Evolutionary conservation across 495 filamentous ascomycete genomes (phyloP).

Genomic region (Glutinoglossum americanum): DNA sequence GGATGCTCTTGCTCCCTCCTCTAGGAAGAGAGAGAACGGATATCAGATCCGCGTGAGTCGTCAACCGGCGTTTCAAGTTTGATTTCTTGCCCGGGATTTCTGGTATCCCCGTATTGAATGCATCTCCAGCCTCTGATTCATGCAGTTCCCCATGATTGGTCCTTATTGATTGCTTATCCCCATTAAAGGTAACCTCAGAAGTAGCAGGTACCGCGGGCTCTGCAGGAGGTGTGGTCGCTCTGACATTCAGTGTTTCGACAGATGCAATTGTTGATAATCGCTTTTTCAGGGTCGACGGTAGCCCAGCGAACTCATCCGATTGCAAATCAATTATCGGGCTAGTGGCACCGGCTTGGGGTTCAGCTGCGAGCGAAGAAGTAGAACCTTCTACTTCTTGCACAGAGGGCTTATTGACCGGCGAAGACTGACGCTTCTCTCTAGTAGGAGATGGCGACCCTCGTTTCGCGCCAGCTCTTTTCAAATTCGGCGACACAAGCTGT

Average conservation of each 20-base stretch:
- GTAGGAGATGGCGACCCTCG: background rate
- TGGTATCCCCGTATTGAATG: constrained; percentile 9
- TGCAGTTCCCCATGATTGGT: background rate
- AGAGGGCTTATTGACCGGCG: background rate
- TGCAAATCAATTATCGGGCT: background rate
- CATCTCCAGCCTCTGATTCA: constrained; percentile 10
- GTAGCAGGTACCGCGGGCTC: background rate
- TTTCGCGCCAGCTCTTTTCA: constrained; percentile 3
- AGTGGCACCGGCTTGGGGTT: background rate
- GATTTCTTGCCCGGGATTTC: constrained; percentile 13
- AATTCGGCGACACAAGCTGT: background rate
- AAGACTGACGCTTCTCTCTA: background rate
- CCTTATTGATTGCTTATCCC: background rate
- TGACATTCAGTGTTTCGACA: constrained; percentile 30
- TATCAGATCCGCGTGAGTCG: constrained; percentile 82
- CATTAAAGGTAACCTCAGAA: background rate
- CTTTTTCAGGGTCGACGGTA: constrained; percentile 41
- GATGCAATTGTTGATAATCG: constrained; percentile 56
- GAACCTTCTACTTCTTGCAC: background rate
- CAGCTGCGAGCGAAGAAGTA: background rate
- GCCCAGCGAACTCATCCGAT: background rate
- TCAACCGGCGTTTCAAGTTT: constrained; percentile 49
- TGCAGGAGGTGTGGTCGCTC: background rate
- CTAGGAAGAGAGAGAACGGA: constrained; percentile 68
- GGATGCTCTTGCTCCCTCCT: constrained; percentile 14